A percentile compares a stretch with the other conserved stretches of the same genome.
Conservation (phyloP, 2,329 filamentous ascomycete species). For the Diaporthe amygdali region DNA sequence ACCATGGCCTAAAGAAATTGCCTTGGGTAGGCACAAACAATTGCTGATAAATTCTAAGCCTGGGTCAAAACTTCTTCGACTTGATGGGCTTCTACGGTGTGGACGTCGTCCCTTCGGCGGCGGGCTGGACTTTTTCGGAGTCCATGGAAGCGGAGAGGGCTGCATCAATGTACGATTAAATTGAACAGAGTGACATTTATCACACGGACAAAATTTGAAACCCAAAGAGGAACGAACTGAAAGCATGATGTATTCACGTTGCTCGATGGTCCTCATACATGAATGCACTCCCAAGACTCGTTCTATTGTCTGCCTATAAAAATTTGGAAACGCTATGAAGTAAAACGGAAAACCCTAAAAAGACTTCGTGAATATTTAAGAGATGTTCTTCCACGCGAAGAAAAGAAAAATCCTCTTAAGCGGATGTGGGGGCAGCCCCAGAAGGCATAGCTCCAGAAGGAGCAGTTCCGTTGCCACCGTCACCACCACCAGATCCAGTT, state of each 20-base stretch:
- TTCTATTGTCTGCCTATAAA: neutral
- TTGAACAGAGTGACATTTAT: too few species aligned
- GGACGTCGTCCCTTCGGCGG: neutral
- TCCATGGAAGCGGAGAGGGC: neutral
- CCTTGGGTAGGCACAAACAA: neutral
- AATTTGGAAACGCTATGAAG: neutral
- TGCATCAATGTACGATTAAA: too few species aligned
- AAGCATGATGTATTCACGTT: neutral
- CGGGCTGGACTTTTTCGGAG: neutral
- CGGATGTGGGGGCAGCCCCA: slow-evolving; percentile 5
- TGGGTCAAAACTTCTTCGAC: neutral
- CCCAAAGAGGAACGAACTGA: too few species aligned
- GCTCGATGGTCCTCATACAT: too few species aligned
- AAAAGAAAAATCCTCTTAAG: neutral
- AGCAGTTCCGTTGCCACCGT: slow-evolving; percentile 16
- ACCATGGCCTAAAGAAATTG: neutral
- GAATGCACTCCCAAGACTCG: neutral
- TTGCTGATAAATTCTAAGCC: neutral
- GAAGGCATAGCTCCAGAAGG: slow-evolving; percentile 10
- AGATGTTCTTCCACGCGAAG: neutral
- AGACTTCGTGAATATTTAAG: neutral
- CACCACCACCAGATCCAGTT: neutral
- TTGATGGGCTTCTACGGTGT: neutral
- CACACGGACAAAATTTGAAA: too few species aligned
- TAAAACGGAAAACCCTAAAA: neutral